phyloP scores from a whole-genome alignment of 495 filamentous ascomycete genomes.

The Neurospora hispaniola region DNA sequence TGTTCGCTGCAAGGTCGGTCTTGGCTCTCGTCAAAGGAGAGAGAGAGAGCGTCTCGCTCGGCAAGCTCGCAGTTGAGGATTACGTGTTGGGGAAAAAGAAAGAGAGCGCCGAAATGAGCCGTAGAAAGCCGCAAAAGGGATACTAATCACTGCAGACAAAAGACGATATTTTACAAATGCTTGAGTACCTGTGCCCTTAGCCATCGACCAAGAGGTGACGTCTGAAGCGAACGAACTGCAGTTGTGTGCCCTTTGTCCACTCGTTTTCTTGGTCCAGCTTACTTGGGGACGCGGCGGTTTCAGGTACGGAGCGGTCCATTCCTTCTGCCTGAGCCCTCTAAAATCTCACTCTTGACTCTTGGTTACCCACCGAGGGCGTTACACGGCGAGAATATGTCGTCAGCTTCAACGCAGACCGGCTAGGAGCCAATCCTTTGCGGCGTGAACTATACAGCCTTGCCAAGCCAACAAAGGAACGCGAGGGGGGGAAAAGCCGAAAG shows the following conservation, averaged over 20 bases:
- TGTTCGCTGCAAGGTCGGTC: not conserved
- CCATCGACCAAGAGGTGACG: not conserved
- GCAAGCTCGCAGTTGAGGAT: not conserved
- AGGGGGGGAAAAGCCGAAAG: slow-evolving; percentile 1
- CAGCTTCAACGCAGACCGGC: not conserved
- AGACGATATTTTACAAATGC: not conserved
- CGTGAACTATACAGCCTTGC: not conserved
- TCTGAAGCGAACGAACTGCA: not conserved
- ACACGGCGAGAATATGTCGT: slow-evolving; percentile 2
- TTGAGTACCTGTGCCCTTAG: not conserved
- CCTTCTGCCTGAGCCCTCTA: not conserved
- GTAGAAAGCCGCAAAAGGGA: not conserved
- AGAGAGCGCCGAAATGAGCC: not conserved
- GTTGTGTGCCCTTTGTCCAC: not conserved
- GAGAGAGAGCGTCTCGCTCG: not conserved
- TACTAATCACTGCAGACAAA: not conserved
- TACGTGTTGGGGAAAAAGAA: not conserved
- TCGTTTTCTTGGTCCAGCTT: not conserved
- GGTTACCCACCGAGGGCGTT: not conserved
- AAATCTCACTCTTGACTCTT: not conserved
- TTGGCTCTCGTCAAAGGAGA: not conserved
- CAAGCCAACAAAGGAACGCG: not conserved
- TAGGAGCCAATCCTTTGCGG: not conserved
- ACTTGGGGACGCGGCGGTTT: not conserved
- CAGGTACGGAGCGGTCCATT: not conserved